Base-by-base conservation (phyloP, 228 moss, liverwort and hornwort species). In the Sphagnum magellanicum region DNA sequence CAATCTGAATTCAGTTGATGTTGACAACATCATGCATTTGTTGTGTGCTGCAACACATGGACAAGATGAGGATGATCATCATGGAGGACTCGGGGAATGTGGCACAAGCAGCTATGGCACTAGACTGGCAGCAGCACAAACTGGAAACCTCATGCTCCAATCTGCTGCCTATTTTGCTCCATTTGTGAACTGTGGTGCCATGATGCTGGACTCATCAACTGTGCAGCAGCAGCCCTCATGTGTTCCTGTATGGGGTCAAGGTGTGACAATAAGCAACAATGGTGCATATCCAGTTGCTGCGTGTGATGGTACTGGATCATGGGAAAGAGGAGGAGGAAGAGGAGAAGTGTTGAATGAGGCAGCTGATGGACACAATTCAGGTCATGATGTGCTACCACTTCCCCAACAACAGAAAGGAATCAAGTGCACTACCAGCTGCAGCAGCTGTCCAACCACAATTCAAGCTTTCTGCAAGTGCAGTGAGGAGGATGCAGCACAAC, bases 191-290 rank as follows among this genome's bases (percentile, higher is more conserved):
- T 81, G 83, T 70, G 76, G 69, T 59, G 70, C 80, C 63, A 79
- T 85, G 55, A 61, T 32, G 32, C 32, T 32, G 32, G 32, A 32
- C 32, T 32, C 32, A 32, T 32, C 32, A 32, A 32, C 32, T 32
- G 32, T 32, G 32, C 32, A 74, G 51, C 70, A 78, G 10, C 59
- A 72, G 66, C 89, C 86, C 66, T 86, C 94, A 59, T 75, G 83
- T 60, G 74, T 89, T 48, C 91, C 92, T 53, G 83, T 95, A 51
- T 95, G 90, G 95, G 91, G 95, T 53, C 87, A 92, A 78, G 75
- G 79, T 65, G 74, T 74, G n/a, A 32, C 68, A 64, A 90, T 61
- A 52, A 73, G 71, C 67, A 82, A 69, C 76, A 71, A 65, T 66
- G 67, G 61, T 48, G 71, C 66, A 64, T 79, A 79, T 75, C 89